A percentile compares a stretch with the other conserved stretches of the same genome.
phyloP scores from a whole-genome alignment of 108 stramenopile genomes.

The Cyclotella sp. region DNA sequence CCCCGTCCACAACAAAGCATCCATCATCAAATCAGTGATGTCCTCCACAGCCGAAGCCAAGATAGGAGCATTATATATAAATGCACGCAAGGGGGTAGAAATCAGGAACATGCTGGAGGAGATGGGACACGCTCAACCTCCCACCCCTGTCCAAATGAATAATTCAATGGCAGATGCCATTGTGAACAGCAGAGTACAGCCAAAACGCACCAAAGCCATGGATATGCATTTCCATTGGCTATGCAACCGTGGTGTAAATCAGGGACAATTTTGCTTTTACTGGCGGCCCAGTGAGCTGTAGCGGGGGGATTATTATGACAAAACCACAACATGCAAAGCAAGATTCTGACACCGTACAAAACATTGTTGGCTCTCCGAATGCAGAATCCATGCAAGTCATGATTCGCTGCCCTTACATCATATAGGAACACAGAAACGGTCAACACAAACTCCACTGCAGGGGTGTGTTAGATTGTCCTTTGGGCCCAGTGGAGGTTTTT shows the following conservation, averaged over 20 bases:
- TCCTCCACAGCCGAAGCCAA: slow-evolving; percentile 49
- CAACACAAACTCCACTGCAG: no score
- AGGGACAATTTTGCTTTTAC: slow-evolving; percentile 1
- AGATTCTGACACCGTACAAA: background rate
- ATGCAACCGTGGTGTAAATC: background rate
- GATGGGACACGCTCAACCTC: slow-evolving; percentile 21
- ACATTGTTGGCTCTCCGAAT: background rate
- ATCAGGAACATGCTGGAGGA: slow-evolving; percentile 26
- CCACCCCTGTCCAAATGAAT: slow-evolving; percentile 35
- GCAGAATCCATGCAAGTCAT: no score
- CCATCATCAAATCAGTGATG: slow-evolving; percentile 31
- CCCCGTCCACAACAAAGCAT: slow-evolving; percentile 25
- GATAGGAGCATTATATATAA: slow-evolving; percentile 40
- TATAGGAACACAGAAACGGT: no score
- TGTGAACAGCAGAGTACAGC: slow-evolving; percentile 39
- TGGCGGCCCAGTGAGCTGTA: background rate
- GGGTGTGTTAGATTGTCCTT: no score
- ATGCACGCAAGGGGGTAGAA: slow-evolving; percentile 33
- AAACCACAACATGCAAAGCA: background rate
- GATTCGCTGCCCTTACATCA: no score
- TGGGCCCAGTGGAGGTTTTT: no score
- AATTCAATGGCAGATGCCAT: slow-evolving; percentile 52
- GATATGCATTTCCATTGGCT: slow-evolving; percentile 30
- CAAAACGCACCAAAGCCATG: slow-evolving; percentile 34
- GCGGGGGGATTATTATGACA: background rate